Evolutionary conservation across 116 monocot species (phyloP), one percentile per base, ranked within the genome.

Genomic region (Posidonia oceanica): DNA sequence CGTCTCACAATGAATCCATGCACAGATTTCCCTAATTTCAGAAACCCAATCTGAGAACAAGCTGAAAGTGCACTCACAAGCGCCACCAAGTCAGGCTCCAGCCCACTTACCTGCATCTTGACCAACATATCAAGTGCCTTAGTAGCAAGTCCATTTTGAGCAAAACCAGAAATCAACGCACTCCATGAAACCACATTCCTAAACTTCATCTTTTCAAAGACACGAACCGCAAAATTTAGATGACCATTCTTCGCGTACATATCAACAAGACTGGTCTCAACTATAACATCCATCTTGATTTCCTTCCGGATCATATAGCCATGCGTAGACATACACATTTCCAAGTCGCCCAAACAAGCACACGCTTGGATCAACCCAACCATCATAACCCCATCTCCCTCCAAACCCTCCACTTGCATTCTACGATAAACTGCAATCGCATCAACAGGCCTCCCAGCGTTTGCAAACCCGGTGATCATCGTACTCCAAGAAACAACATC

Each of bases 1-100:
- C 54, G 0, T 52, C 76, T 59, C 29, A 22, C 10, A 65, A 70
- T 74, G 41, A 71, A 86, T 15, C 76, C 79, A 53, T 84, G 83
- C 60, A 93, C 79, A 75, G 84, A 80, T 41, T 55, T 81, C 6
- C 76, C 93, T 56, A 76, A 21, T 23, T 85, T 80, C 5, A 87
- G 65, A 23, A 84, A 86, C 6, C 89, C 93, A 29, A 85, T n/a
- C 55, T 89, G 89, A n/a, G 89, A 84, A 41, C 88, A 87, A 2
- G 87, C 77, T 13, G 83, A 79, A 4, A 91, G 80, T 8, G 87
- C 81, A 22, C 87, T 72, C 3, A 88, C 87, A 14, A 87, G 71
- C 3, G 85, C 82, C 15, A 91, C 85, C 0, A 78, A 56, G 64
- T 88, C 88, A 8, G 88, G 85, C 39, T 74, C 36, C 39, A 75